A percentile compares a stretch with the other conserved stretches of the same genome.
phyloP scores from a whole-genome alignment of 2,329 filamentous ascomycete species.

The Chaetomiaceae sp. region DNA sequence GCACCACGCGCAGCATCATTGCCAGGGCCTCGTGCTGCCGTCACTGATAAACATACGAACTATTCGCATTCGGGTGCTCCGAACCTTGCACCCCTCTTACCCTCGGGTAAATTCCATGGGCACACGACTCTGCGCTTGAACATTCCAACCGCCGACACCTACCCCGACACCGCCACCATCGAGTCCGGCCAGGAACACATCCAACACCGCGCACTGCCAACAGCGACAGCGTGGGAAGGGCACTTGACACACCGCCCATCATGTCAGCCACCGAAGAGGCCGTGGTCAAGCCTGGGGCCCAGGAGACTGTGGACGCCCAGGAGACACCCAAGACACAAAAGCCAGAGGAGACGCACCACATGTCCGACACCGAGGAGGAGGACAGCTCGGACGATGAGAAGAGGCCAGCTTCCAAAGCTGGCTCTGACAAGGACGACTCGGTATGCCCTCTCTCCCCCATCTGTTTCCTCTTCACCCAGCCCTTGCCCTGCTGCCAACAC shows the following conservation, averaged over 20 bases:
- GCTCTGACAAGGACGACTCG: conserved; percentile 38
- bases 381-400: conserved; percentile 7
- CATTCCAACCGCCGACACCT: conserved; percentile 1
- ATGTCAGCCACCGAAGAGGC: conserved; percentile 21
- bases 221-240: conserved; percentile 1
- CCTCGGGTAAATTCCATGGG: conserved; percentile 16
- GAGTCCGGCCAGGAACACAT: background rate
- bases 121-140: conserved; percentile 12
- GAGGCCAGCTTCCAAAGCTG: conserved; percentile 28
- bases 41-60: no score
- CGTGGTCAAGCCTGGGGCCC: background rate
- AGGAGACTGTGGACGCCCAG: background rate
- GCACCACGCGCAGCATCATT: no score
- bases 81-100: no score
- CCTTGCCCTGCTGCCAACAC: no score
- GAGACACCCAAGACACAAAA: background rate
- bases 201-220: background rate
- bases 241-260: background rate
- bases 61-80: no score
- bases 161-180: background rate
- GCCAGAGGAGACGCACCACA: background rate
- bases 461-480: background rate
- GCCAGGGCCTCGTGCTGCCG: no score
- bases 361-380: background rate
- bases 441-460: conserved; percentile 26